phyloP scores from a whole-genome alignment of 2,329 filamentous ascomycete species.

The Hymenoscyphus salicellus region DNA sequence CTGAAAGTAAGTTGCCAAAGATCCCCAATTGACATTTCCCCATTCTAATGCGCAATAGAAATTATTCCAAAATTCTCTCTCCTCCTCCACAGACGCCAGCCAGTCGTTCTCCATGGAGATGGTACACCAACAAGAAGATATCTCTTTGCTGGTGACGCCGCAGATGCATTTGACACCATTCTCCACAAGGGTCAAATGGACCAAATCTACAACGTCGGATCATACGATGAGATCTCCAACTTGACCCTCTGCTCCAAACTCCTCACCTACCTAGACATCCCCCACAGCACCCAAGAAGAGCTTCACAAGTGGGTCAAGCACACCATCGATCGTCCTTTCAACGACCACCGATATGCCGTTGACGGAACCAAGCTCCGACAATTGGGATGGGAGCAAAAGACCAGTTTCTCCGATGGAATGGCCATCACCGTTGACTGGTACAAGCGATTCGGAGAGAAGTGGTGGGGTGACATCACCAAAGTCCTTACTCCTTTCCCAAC shows the following conservation, averaged over 20 bases:
- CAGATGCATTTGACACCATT: constrained; percentile 80
- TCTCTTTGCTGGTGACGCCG: constrained; percentile 74
- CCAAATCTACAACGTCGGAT: constrained; percentile 80
- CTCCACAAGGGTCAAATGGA: constrained; percentile 72
- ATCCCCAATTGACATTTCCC: background rate
- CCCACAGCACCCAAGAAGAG: constrained; percentile 48
- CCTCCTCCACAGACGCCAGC: constrained; percentile 62
- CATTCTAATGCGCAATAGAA: constrained; percentile 48
- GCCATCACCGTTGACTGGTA: constrained; percentile 69
- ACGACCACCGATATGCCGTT: constrained; percentile 70
- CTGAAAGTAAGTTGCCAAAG: constrained; percentile 63
- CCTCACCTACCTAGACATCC: constrained; percentile 59
- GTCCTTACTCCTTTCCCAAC: constrained; percentile 67
- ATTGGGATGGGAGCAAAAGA: constrained; percentile 69
- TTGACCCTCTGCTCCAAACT: constrained; percentile 64
- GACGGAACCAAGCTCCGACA: constrained; percentile 65
- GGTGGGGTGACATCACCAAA: constrained; percentile 71
- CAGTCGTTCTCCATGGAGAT: constrained; percentile 72
- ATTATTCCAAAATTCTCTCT: constrained; percentile 81
- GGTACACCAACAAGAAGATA: constrained; percentile 73
- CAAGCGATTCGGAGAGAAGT: constrained; percentile 59
- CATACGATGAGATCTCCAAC: constrained; percentile 74
- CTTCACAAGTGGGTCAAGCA: constrained; percentile 67
- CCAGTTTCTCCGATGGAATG: constrained; percentile 61
- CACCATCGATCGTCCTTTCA: constrained; percentile 75